A percentile compares a stretch with the other conserved stretches of the same genome.
Conservation (phyloP, 805 yeast genomes). For the Ogataea henricii region DNA sequence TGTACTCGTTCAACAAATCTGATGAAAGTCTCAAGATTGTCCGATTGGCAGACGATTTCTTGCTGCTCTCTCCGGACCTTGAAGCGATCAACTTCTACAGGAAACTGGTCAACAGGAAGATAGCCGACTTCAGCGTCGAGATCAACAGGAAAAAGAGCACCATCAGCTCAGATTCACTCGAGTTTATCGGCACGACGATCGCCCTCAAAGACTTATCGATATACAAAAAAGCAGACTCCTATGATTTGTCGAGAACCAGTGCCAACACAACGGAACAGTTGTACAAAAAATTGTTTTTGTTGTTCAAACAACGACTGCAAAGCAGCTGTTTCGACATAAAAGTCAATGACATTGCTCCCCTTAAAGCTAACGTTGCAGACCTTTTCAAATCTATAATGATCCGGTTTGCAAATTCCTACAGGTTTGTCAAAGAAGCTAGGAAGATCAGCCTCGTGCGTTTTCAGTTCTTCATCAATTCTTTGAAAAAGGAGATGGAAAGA, state of each 20-base stretch:
- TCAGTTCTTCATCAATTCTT: slow-evolving; percentile 1
- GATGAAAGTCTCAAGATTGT: slow-evolving; percentile 41
- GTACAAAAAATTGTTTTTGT: slow-evolving; percentile 26
- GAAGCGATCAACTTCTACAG: slow-evolving; percentile 34
- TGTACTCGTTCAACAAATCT: slow-evolving; percentile 25
- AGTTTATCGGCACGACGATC: slow-evolving; percentile 47
- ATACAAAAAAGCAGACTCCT: slow-evolving; percentile 34
- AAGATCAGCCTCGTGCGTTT: slow-evolving; percentile 1
- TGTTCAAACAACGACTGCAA: slow-evolving; percentile 36
- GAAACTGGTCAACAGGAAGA: slow-evolving; percentile 36
- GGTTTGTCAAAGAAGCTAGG: slow-evolving; percentile 12
- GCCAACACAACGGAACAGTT: slow-evolving; percentile 22
- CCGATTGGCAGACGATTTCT: slow-evolving; percentile 83
- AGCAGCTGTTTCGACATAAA: slow-evolving; percentile 31
- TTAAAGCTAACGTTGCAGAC: slow-evolving; percentile 20
- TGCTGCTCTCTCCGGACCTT: slow-evolving; percentile 57
- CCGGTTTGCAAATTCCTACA: slow-evolving; percentile 24
- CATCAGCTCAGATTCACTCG: slow-evolving; percentile 23
- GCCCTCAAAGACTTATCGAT: slow-evolving; percentile 37
- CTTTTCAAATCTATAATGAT: slow-evolving; percentile 21
- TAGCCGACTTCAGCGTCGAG: slow-evolving; percentile 44
- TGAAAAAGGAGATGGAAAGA: not conserved
- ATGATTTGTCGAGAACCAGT: slow-evolving; percentile 15
- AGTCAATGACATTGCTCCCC: slow-evolving; percentile 25
- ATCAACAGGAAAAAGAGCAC: slow-evolving; percentile 44